Percentiles rank a stretch among this genome's conserved stretches.
phyloP scores from a whole-genome alignment of 148 eudicot species.

The Polygonum aviculare region DNA sequence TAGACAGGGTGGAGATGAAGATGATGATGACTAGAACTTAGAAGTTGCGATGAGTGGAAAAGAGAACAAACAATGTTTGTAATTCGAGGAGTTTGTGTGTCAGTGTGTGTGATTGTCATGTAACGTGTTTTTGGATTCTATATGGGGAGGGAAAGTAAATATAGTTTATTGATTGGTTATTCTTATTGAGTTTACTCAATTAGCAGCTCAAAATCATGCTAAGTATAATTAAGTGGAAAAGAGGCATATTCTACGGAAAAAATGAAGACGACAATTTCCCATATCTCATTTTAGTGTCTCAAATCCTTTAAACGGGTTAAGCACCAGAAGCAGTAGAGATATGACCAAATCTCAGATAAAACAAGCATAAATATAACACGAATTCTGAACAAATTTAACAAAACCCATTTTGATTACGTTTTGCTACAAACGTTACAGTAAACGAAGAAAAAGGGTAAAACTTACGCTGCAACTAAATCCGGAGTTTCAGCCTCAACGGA shows the following conservation, averaged over 20 bases:
- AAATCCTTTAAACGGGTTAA: background rate
- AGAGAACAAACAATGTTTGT: too few relatives aligned
- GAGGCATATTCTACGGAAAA: background rate
- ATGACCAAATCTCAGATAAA: conserved; percentile 1
- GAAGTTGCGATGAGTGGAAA: background rate
- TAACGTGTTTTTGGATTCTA: background rate
- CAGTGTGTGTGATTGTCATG: background rate
- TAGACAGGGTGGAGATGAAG: background rate
- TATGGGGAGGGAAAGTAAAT: background rate
- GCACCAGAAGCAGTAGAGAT: background rate
- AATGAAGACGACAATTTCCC: background rate
- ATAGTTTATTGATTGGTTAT: background rate
- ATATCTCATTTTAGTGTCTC: background rate
- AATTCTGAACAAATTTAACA: background rate
- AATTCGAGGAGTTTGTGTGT: background rate
- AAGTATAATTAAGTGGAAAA: too few relatives aligned
- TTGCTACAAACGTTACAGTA: conserved; percentile 19
- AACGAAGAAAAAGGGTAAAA: background rate
- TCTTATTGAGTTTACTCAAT: too few relatives aligned
- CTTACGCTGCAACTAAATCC: conserved; percentile 65
- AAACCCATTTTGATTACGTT: background rate
- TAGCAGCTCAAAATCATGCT: too few relatives aligned
- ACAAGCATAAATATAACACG: background rate
- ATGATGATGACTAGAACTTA: background rate
- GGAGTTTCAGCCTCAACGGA: conserved; percentile 98